Evolutionary conservation across 2,329 filamentous ascomycete genomes (phyloP).

Genomic region (Thelonectria olida): DNA sequence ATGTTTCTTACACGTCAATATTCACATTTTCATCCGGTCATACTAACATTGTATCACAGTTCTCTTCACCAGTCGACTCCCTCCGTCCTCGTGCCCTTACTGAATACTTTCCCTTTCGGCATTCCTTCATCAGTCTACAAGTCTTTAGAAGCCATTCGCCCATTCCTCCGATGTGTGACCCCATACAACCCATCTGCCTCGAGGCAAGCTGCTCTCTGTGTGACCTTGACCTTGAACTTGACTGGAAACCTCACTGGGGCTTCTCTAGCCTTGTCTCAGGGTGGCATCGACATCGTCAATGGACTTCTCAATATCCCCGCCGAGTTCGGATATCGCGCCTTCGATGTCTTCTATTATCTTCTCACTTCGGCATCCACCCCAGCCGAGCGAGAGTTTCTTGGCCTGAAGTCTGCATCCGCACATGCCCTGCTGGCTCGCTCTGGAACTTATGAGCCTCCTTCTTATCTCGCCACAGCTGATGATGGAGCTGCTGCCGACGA

Average conservation of each 20-base stretch:
- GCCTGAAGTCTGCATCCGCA: slow-evolving; percentile 77
- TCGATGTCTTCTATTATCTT: slow-evolving; percentile 98
- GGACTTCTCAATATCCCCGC: slow-evolving; percentile 84
- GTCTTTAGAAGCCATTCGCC: slow-evolving; percentile 81
- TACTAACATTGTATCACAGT: slow-evolving; percentile 54
- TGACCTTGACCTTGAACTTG: slow-evolving; percentile 83
- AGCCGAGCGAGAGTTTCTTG: slow-evolving; percentile 88
- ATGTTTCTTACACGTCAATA: slow-evolving; percentile 46
- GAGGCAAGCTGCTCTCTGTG: slow-evolving; percentile 81
- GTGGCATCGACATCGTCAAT: slow-evolving; percentile 84
- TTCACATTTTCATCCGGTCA: not conserved
- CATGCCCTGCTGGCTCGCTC: slow-evolving; percentile 86
- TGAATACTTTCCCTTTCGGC: slow-evolving; percentile 81
- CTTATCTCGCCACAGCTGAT: slow-evolving; percentile 90
- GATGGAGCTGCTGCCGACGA: slow-evolving; percentile 94
- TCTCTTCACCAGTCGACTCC: slow-evolving; percentile 90
- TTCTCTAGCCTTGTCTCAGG: slow-evolving; percentile 80
- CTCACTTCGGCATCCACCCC: slow-evolving; percentile 90
- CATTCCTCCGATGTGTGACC: slow-evolving; percentile 88
- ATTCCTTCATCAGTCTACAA: slow-evolving; percentile 80
- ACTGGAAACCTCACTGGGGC: slow-evolving; percentile 81
- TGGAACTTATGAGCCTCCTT: slow-evolving; percentile 84
- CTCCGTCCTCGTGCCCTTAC: slow-evolving; percentile 82
- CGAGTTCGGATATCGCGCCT: slow-evolving; percentile 86
- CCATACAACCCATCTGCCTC: slow-evolving; percentile 88